A percentile compares a stretch with the other conserved stretches of the same genome.
These are phyloP conservation scores for Tuber brumale DNA, from an alignment of 495 filamentous ascomycete species.

Conservation along the genomic window DNA sequence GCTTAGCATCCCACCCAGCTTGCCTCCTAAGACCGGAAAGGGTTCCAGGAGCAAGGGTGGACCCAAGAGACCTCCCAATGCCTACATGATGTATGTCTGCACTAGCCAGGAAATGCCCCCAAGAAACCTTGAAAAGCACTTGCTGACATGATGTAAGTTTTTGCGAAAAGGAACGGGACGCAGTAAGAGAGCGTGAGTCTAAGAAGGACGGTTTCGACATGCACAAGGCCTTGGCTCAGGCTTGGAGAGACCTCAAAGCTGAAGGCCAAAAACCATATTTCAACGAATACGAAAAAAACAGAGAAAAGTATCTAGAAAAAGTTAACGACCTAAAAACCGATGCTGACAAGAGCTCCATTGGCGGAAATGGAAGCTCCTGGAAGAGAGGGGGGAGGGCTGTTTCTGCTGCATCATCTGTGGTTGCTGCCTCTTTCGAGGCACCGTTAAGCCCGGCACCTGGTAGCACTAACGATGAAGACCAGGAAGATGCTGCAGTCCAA, in stretches of 20 bases:
- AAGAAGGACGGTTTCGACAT: conserved; percentile 43
- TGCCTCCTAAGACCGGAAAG: conserved; percentile 35
- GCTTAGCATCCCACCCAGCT: conserved; percentile 22
- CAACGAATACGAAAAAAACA: conserved; percentile 41
- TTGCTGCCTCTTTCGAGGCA: conserved; percentile 33
- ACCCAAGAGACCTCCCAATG: conserved; percentile 42
- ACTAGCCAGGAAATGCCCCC: conserved; percentile 14
- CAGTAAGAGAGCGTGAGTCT: conserved; percentile 40
- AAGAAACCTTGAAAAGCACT: conserved; percentile 28
- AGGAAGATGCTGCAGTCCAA: conserved; percentile 38
- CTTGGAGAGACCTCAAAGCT: conserved; percentile 41
- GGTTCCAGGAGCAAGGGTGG: conserved; percentile 39
- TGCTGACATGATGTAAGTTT: conserved; percentile 41
- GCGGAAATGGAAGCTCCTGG: conserved; percentile 29
- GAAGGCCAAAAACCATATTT: conserved; percentile 43
- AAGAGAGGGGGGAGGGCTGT: conserved; percentile 33
- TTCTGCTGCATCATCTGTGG: conserved; percentile 37
- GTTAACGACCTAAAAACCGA: conserved; percentile 38
- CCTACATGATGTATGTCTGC: conserved; percentile 41
- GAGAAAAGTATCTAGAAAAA: conserved; percentile 36
- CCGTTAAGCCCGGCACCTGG: conserved; percentile 35
- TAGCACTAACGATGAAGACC: conserved; percentile 36
- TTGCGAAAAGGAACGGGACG: conserved; percentile 42
- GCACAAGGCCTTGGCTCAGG: conserved; percentile 43
- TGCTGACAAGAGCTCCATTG: conserved; percentile 25